Conservation (phyloP, 306 rosid species). For the Cucurbita ficifolia region DNA sequence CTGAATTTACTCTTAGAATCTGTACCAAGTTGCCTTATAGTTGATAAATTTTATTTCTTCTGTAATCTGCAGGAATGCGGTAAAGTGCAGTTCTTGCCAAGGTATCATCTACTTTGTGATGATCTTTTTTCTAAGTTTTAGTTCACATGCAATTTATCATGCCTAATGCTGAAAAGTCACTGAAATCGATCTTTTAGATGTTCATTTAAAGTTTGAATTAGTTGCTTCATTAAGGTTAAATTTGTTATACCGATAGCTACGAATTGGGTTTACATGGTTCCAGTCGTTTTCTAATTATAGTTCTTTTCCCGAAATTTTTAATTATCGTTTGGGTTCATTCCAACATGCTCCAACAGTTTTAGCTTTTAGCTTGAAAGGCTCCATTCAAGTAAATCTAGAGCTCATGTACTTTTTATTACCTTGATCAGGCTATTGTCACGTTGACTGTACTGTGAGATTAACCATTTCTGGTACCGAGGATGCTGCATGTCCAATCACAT, state of each 20-base stretch:
- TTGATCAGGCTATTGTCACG: conserved; percentile 63
- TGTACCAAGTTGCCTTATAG: neutral
- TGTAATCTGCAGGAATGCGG: conserved; percentile 49
- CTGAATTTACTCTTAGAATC: neutral
- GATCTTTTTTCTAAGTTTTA: neutral
- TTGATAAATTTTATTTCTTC: conserved; percentile 9
- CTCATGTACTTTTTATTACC: conserved; percentile 1
- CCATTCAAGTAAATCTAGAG: neutral
- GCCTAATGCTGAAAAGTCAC: neutral
- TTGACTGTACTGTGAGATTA: conserved; percentile 42
- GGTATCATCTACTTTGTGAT: conserved; percentile 30
- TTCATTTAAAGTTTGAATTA: neutral
- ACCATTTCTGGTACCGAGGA: conserved; percentile 25
- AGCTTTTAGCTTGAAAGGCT: neutral
- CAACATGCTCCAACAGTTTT: neutral
- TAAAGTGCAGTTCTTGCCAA: conserved; percentile 66
- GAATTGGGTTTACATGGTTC: neutral
- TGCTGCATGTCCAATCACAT: conserved; percentile 31
- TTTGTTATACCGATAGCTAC: neutral
- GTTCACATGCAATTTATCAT: neutral
- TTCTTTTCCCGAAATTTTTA: neutral
- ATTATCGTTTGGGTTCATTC: neutral
- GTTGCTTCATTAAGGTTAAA: neutral
- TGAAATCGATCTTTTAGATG: neutral
- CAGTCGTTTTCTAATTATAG: neutral